phyloP scores from a whole-genome alignment of 371 early-diverging fungal genomes.

The Nematocida sp. region DNA sequence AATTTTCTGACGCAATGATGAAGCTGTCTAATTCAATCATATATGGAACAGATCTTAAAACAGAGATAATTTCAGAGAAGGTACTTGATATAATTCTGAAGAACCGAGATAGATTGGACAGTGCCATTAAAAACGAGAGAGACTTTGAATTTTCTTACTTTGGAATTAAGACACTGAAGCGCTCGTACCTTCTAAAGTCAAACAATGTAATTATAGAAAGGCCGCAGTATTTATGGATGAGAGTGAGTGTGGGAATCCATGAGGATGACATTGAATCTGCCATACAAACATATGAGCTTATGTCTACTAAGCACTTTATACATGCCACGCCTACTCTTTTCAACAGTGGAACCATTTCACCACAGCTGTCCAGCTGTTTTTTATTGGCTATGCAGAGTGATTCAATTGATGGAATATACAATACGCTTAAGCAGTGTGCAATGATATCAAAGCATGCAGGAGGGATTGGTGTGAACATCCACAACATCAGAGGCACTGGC shows the following conservation, averaged over 20 bases:
- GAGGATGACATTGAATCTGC: constrained; percentile 83
- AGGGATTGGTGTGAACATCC: constrained; percentile 91
- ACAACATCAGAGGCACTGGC: constrained; percentile 83
- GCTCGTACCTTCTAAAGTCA: constrained; percentile 81
- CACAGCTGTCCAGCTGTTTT: constrained; percentile 92
- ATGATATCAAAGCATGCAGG: constrained; percentile 95
- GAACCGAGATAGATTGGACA: constrained; percentile 79
- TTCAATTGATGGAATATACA: constrained; percentile 93
- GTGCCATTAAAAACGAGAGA: constrained; percentile 84
- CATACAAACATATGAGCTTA: constrained; percentile 88
- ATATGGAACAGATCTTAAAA: background rate
- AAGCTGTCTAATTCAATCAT: constrained; percentile 77
- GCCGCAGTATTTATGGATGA: constrained; percentile 97
- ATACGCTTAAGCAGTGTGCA: constrained; percentile 89
- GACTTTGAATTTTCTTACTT: constrained; percentile 94
- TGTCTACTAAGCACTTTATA: constrained; percentile 89
- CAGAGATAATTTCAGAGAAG: constrained; percentile 78
- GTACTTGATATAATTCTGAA: constrained; percentile 75
- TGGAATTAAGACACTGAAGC: constrained; percentile 94
- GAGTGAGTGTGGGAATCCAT: constrained; percentile 93
- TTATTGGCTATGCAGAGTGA: constrained; percentile 79
- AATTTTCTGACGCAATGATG: constrained; percentile 81
- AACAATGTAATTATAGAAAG: constrained; percentile 83
- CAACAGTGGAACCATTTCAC: constrained; percentile 89
- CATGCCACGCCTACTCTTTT: constrained; percentile 97